A percentile compares a stretch with the other conserved stretches of the same genome.
These are phyloP conservation scores for Allium cepa DNA, from an alignment of 106 monocot species.

Conservation along the genomic window DNA sequence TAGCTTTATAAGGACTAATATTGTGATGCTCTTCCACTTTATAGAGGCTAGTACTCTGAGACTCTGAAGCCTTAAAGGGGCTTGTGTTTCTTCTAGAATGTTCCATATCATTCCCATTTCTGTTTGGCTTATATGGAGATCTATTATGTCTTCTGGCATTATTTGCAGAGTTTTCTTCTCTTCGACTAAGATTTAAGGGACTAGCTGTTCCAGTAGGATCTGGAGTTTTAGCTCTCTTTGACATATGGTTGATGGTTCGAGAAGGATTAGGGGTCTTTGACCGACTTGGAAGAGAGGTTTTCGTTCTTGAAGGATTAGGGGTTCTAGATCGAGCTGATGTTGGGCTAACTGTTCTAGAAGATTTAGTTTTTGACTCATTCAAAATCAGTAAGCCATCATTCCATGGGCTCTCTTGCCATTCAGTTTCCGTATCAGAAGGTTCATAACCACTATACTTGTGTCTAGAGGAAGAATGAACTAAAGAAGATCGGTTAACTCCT, in stretches of 20 bases:
- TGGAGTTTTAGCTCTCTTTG: conserved; percentile 8
- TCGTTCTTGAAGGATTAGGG: neutral
- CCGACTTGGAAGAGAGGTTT: neutral
- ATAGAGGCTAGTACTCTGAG: neutral
- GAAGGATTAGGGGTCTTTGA: conserved; percentile 1
- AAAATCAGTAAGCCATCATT: conserved; percentile 13
- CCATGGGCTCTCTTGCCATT: conserved; percentile 34
- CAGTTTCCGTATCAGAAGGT: conserved; percentile 38
- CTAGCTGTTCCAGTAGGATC: conserved; percentile 1
- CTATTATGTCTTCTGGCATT: conserved; percentile 13
- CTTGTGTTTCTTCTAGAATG: conserved; percentile 7
- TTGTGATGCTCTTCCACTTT: neutral
- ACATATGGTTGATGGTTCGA: neutral
- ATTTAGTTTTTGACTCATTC: conserved; percentile 1
- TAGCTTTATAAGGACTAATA: conserved; percentile 8
- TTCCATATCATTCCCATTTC: conserved; percentile 1
- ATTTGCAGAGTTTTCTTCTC: neutral
- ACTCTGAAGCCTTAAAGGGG: conserved; percentile 5
- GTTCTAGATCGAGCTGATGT: neutral
- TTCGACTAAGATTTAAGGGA: conserved; percentile 3
- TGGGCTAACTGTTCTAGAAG: neutral
- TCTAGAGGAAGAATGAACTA: neutral
- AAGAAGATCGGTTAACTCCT: conserved; percentile 7
- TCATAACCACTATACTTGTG: conserved; percentile 30
- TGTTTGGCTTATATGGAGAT: conserved; percentile 19